A percentile compares a stretch with the other conserved stretches of the same genome.
These are phyloP conservation scores for Lathyrus tuberosus DNA, from an alignment of 306 rosid species.

Conservation along the genomic window DNA sequence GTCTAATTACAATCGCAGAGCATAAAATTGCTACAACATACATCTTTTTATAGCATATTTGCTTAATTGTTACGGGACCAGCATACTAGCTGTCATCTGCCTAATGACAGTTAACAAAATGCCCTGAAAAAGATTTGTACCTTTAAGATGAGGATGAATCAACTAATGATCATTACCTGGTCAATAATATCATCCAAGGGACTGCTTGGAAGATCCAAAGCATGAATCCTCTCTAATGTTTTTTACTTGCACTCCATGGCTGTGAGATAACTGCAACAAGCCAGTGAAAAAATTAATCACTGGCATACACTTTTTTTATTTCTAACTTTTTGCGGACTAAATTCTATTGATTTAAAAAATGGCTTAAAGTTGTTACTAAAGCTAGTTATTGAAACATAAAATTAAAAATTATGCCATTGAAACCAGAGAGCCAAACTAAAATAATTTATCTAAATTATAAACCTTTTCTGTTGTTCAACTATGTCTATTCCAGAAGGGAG, in stretches of 20 bases:
- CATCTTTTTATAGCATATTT: too few relatives aligned
- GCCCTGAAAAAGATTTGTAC: too few relatives aligned
- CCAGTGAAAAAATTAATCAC: conserved; percentile 26
- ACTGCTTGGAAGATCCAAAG: conserved; percentile 86
- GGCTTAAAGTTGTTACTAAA: background rate
- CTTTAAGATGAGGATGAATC: too few relatives aligned
- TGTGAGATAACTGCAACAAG: conserved; percentile 63
- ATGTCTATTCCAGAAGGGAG: conserved; percentile 61
- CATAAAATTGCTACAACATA: too few relatives aligned
- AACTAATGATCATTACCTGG: too few relatives aligned
- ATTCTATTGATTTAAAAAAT: background rate
- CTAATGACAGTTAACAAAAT: too few relatives aligned
- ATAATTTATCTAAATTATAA: conserved; percentile 14
- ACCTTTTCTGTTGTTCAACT: conserved; percentile 73
- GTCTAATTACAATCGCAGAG: too few relatives aligned
- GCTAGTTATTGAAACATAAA: conserved; percentile 15
- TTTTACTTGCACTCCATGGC: conserved; percentile 70
- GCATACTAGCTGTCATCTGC: too few relatives aligned
- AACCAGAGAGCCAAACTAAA: conserved; percentile 31
- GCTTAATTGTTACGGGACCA: too few relatives aligned
- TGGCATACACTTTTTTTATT: background rate
- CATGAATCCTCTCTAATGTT: conserved; percentile 61
- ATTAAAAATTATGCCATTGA: conserved; percentile 18
- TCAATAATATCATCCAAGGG: too few relatives aligned
- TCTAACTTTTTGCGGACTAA: conserved; percentile 4